Conservation (phyloP, 2,329 filamentous ascomycete genomes). For the Colletotrichum chlorophyti region DNA sequence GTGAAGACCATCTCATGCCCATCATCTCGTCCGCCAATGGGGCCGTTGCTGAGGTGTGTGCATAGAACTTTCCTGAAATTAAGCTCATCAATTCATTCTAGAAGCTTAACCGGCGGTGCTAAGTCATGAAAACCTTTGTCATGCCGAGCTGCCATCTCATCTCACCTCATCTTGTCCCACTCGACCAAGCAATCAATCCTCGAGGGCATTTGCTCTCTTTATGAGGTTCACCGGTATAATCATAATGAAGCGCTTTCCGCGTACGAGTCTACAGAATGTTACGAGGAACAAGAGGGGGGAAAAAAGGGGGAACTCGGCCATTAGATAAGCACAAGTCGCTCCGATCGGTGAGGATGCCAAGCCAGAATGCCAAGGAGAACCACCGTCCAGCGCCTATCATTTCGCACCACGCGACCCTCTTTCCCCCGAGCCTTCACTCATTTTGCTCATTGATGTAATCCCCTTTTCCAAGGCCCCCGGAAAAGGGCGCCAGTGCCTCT, state of each 20-base stretch:
- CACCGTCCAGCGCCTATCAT: constrained; percentile 21
- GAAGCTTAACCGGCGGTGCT: no score
- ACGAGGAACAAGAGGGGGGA: no score
- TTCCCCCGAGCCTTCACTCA: neutral
- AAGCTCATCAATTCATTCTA: neutral
- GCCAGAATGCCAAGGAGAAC: constrained; percentile 6
- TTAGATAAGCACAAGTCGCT: neutral
- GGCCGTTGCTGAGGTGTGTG: no score
- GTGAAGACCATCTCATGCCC: no score
- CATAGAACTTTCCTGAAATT: neutral
- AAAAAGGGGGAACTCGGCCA: neutral
- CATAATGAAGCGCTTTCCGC: no score
- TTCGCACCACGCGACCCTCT: constrained; percentile 26
- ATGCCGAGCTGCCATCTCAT: neutral
- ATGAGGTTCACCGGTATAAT: neutral
- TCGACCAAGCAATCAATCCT: neutral
- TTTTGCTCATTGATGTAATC: constrained; percentile 25
- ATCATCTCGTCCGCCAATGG: no score
- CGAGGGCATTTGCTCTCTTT: neutral
- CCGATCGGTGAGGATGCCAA: constrained; percentile 21
- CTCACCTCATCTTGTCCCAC: neutral
- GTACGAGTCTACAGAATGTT: no score
- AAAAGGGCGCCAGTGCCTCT: neutral
- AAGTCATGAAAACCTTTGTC: neutral
- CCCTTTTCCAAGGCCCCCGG: neutral